phyloP scores from a whole-genome alignment of 2,329 filamentous ascomycete genomes.

The Zasmidium citrigriseum region DNA sequence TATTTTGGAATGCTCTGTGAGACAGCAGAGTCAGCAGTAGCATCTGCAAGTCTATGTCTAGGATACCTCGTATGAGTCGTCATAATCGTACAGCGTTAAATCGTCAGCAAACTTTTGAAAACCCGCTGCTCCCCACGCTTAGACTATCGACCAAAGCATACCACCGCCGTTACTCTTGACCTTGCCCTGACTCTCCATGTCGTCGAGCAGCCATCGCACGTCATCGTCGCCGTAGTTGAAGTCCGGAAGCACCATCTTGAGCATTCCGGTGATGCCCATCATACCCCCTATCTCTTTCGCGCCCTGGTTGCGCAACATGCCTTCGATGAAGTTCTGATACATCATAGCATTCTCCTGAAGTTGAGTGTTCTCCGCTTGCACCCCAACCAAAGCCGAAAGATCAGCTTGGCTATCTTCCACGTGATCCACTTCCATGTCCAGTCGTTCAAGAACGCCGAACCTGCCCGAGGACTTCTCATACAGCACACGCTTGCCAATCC shows the following conservation, averaged over 20 bases:
- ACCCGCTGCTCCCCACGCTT: neutral
- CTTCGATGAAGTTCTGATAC: constrained; percentile 89
- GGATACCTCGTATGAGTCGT: too few relatives aligned
- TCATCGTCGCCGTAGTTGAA: constrained; percentile 91
- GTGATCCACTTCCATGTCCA: constrained; percentile 42
- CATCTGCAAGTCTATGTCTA: too few relatives aligned
- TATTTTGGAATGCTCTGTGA: too few relatives aligned
- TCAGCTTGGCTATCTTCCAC: constrained; percentile 37
- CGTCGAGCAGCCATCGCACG: constrained; percentile 73
- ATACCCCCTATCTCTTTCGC: constrained; percentile 61
- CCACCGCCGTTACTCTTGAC: constrained; percentile 48
- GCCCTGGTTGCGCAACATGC: constrained; percentile 87
- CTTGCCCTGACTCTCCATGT: constrained; percentile 72
- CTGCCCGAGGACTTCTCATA: constrained; percentile 53
- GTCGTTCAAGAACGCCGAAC: constrained; percentile 69
- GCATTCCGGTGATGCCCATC: constrained; percentile 89
- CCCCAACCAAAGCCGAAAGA: constrained; percentile 48
- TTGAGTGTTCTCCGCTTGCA: constrained; percentile 56
- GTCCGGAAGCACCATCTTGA: constrained; percentile 86
- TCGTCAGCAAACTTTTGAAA: too few relatives aligned
- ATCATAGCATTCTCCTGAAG: constrained; percentile 69
- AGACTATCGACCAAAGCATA: constrained; percentile 33
- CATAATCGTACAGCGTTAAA: too few relatives aligned
- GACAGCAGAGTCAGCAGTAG: too few relatives aligned
- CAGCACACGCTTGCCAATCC: constrained; percentile 69